Evolutionary conservation across 2,329 filamentous ascomycete species (phyloP), one percentile per base, ranked within the genome.

Genomic region (Microcyclospora tardicrescens): DNA sequence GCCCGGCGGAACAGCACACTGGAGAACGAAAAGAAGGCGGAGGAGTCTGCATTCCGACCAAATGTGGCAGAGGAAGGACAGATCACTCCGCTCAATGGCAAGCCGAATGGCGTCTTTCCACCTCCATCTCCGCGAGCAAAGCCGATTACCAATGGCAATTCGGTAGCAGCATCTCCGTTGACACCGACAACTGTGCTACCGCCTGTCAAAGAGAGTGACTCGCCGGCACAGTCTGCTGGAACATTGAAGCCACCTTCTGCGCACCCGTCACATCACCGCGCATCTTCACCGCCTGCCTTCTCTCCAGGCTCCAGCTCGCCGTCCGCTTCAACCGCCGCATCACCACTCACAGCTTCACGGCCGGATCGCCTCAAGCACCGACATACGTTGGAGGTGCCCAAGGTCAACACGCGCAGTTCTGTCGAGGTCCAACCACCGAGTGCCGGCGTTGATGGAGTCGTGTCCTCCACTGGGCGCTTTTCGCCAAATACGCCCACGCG

Each of bases 381-480:
- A 47, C 82, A 94, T 62, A 94, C 85, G 0, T 70, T 95, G 16
- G 85, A 94, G 60, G 84, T 94, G 0, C 86, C 87, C 6, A 83
- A 79, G 60, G 60, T 69, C 12, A 65, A 71, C 14, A 69, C 72
- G 28, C 73, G 84, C 50, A 72, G 65, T 38, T 85, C 84, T n/a
- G 77, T 75, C 49, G 86, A 94, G 48, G 61, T 61, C 24, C 57
- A 55, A 31, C 61, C 60, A 29, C 57, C 61, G 24, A 61, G 57
- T 39, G 44, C 49, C 16, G 58, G 58, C 6, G 65, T 72, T 45
- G 81, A 87, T 50, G 71, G 68, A 6, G 71, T 51, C 12, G 40
- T 75, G 11, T 76, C 77, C 33, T 71, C 78, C 9, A 89, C 74
- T 49, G 89, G 87, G 34, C 79, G 87, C 40, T 89, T 93, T 58